Evolutionary conservation across 441 rosid genomes (phyloP), one percentile per base, ranked within the genome.

Genomic region (Kokia cookei): DNA sequence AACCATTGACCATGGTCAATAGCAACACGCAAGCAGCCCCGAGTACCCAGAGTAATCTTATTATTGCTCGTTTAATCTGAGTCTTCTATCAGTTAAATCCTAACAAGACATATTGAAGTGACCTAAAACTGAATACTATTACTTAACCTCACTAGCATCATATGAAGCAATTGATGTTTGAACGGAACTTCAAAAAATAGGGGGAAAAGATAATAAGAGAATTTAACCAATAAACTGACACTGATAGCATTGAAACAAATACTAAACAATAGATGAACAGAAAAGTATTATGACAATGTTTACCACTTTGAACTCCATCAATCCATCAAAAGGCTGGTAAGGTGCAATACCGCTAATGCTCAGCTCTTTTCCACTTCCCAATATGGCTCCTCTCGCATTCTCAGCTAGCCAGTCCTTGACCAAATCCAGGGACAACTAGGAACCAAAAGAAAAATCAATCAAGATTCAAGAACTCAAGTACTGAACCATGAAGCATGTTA

Each of bases 271-370:
- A 48, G 43, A 48, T 29, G 40, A 75, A 19, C 24, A 65, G 42
- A 11, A 10, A 37, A 66, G 29, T 13, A 13, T 47, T 6, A 7
- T 47, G 57, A 47, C 13, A 26, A 15, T 10, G 59, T 9, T 71
- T 82, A 93, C 98, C 98, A 85, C 83, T 94, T 90, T 90, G 64
- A 94, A 83, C 75, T 90, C 90, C 84, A 79, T 78, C 72, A 86
- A 72, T 71, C 98, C 97, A 73, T 91, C 88, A 15, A 17, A 82
- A 45, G 92, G 97, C 78, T 88, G 97, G 78, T 90, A 91, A 61
- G 86, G 76, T 43, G 94, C 87, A 80, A 91, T 85, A 68, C 89
- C 88, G 76, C 86, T 81, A 45, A 88, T 80, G 76, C 81, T 83
- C 72, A 82, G 78, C 59, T 80, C 82, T 59, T 73, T 72, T 15